Evolutionary conservation across 2,329 filamentous ascomycete species (phyloP), one percentile per base, ranked within the genome.

Genomic region (Cladosporium sp.): DNA sequence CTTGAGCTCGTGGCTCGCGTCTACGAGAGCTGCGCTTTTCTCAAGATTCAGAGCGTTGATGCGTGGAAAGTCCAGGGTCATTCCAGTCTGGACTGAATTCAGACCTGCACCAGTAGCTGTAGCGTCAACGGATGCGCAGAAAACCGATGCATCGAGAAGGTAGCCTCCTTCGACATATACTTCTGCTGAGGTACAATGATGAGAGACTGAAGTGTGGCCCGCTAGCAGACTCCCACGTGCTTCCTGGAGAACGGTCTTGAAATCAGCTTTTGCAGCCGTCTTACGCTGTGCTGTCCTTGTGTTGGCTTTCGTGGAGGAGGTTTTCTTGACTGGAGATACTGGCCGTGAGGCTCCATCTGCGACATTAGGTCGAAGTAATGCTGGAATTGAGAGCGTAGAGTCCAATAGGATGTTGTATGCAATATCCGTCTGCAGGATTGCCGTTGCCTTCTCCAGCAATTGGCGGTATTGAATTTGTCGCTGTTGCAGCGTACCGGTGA

Each of bases 381-480:
- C 88, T 1, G 93, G 92, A 67, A 94, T 90, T 0, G 93, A 96
- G 29, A 97, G 88, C 0, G 93, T 97, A 0, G 95, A 97, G 72
- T 99, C 95, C 55, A 94, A 91, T 18, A 98, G 85, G 11, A 94
- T 91, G 21, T 92, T 96, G 67, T 72, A 75, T 1, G 84, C 79
- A 14, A 88, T 82, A 40, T 85, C 82, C 0, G 90, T 88, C 57
- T 85, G 82, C 10, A 91, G 14, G 11, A 35, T 52, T 18, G 26
- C 33, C 4, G 61, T 63, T 10, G 61, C 61, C 26, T 55, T 56
- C 7, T 37, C 50, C 49, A 63, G 26, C 61, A 63, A 29, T 35
- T 55, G 61, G 26, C 35, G 50, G 14, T 63, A 63, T 21, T 46
- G 61, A n/a, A 55, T 11, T 6, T 29, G 61, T 18, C 61, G 61